These are phyloP conservation scores for Cladobotryum protrusum DNA, from an alignment of 2,329 filamentous ascomycete genomes.

Conservation along the genomic window DNA sequence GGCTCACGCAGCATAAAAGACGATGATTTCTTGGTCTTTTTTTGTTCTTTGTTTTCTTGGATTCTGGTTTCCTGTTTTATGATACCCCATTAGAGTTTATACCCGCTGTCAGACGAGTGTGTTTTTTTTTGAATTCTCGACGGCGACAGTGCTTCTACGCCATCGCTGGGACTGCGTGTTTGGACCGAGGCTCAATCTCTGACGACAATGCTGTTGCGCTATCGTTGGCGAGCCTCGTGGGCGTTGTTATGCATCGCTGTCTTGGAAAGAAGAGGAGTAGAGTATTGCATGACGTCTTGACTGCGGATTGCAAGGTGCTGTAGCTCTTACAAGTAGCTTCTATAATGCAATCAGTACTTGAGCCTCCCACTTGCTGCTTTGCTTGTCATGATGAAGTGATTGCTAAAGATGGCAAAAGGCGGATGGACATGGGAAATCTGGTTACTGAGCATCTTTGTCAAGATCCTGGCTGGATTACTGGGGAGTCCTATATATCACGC, in stretches of 20 bases:
- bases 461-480: too few relatives aligned
- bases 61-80: conserved; percentile 24
- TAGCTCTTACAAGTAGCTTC: not conserved
- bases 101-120: conserved; percentile 38
- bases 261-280: not conserved
- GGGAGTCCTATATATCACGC: too few relatives aligned
- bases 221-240: conserved; percentile 46
- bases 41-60: conserved; percentile 14
- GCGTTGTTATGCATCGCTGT: conserved; percentile 26
- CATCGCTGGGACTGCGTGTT: conserved; percentile 50
- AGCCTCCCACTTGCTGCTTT: not conserved
- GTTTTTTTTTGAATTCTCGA: conserved; percentile 32
- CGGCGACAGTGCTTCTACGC: conserved; percentile 51
- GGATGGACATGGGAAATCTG: too few relatives aligned
- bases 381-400: too few relatives aligned
- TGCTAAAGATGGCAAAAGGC: too few relatives aligned
- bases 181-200: conserved; percentile 37
- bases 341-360: not conserved
- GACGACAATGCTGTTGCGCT: conserved; percentile 51
- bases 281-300: not conserved
- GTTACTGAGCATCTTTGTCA: too few relatives aligned
- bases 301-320: not conserved
- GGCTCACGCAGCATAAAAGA: conserved; percentile 12
- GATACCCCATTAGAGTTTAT: conserved; percentile 42
- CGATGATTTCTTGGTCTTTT: conserved; percentile 10